A percentile compares a stretch with the other conserved stretches of the same genome.
phyloP scores from a whole-genome alignment of 1,284 basidiomycete genomes.

The Cutaneotrichosporon sp. region DNA sequence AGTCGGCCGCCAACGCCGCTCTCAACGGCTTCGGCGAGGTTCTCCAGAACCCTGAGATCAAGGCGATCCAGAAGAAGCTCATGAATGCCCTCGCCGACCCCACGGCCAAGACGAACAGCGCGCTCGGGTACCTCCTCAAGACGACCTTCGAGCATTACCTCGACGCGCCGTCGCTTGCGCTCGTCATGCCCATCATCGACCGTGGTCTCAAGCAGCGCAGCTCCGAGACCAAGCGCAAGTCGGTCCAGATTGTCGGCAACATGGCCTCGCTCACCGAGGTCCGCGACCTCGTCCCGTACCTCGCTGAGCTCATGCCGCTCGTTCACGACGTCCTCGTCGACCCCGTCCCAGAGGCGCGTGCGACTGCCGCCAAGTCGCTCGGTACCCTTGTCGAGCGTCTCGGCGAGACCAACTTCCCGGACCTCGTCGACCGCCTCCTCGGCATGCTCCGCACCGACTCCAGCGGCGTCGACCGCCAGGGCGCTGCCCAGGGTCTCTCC shows the following conservation, averaged over 20 bases:
- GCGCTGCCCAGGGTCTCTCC: conserved; percentile 95
- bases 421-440: conserved; percentile 87
- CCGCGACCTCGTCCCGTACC: conserved; percentile 96
- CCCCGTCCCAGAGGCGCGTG: conserved; percentile 94
- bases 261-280: conserved; percentile 91
- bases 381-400: conserved; percentile 95
- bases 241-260: conserved; percentile 96
- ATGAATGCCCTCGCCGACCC: conserved; percentile 97
- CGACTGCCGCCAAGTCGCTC: conserved; percentile 95
- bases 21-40: conserved; percentile 98
- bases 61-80: conserved; percentile 85
- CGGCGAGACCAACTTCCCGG: conserved; percentile 93
- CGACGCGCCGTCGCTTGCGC: conserved; percentile 94
- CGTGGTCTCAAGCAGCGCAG: conserved; percentile 88
- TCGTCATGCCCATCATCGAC: conserved; percentile 95
- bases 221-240: conserved; percentile 92
- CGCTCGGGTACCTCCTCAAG: conserved; percentile 79
- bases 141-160: conserved; percentile 99
- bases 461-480: conserved; percentile 91
- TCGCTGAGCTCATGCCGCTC: conserved; percentile 82
- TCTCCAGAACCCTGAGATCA: conserved; percentile 91
- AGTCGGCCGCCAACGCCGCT: conserved; percentile 88
- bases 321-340: conserved; percentile 91
- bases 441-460: conserved; percentile 90
- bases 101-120: conserved; percentile 77